phyloP scores from a whole-genome alignment of 495 filamentous ascomycete species.

The Mytilinidion resinicola region DNA sequence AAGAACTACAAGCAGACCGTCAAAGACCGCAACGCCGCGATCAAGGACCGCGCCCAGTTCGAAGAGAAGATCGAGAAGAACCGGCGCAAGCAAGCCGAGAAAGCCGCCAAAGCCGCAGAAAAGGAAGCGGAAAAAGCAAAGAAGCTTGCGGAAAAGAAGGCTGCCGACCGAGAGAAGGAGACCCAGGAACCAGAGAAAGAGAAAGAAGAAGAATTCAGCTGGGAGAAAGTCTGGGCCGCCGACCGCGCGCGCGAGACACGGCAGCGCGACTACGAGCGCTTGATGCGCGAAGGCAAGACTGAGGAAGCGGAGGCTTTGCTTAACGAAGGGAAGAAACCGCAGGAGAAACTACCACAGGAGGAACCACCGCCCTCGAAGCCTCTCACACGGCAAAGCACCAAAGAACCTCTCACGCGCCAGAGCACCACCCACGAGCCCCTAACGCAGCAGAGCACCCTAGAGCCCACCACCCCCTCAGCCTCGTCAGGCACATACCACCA shows the following conservation, averaged over 20 bases:
- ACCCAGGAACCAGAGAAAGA: constrained; percentile 1
- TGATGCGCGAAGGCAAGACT: not conserved
- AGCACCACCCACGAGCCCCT: not conserved
- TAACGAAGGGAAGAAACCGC: not conserved
- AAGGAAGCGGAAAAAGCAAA: constrained; percentile 27
- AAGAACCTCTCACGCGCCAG: no score
- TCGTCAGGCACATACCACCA: not conserved
- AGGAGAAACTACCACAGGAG: not conserved
- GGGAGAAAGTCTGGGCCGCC: constrained; percentile 1
- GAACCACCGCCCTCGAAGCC: no score
- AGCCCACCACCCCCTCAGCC: not conserved
- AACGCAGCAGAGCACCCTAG: not conserved
- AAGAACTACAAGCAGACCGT: constrained; percentile 57
- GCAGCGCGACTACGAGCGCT: constrained; percentile 1
- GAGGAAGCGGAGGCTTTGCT: not conserved
- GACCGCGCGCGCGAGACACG: not conserved
- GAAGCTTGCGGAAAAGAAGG: constrained; percentile 47
- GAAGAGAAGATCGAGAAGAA: constrained; percentile 41
- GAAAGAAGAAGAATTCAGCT: constrained; percentile 20
- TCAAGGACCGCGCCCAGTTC: constrained; percentile 54
- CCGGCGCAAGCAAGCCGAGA: constrained; percentile 25
- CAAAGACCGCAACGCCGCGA: constrained; percentile 55
- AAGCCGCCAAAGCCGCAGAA: not conserved
- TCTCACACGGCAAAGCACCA: no score
- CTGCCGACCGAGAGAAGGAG: constrained; percentile 11